Conservation (phyloP, 495 filamentous ascomycete species). For the Venustampulla echinocandica region DNA sequence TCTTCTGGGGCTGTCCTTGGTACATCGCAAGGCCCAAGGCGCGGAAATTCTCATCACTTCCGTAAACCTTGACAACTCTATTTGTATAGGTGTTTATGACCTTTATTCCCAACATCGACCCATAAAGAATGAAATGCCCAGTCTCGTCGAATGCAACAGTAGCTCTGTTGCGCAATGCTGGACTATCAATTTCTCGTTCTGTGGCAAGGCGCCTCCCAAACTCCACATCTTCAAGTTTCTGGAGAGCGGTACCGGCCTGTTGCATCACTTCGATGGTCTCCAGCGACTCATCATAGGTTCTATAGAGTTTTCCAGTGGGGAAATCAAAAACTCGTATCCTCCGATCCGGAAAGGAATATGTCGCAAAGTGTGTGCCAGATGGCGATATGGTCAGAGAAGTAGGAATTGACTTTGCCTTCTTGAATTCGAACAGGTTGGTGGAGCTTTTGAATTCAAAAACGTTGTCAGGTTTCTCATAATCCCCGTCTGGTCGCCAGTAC, state of each 20-base stretch:
- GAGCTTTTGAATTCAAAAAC: slow-evolving; percentile 89
- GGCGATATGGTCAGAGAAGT: slow-evolving; percentile 82
- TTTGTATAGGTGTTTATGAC: slow-evolving; percentile 94
- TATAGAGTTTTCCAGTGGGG: slow-evolving; percentile 72
- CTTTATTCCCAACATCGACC: slow-evolving; percentile 83
- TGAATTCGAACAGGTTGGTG: slow-evolving; percentile 94
- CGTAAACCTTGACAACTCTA: slow-evolving; percentile 78
- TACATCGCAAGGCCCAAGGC: slow-evolving; percentile 80
- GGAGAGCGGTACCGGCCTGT: slow-evolving; percentile 72
- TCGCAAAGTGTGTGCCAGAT: slow-evolving; percentile 73
- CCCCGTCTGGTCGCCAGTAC: slow-evolving; percentile 78
- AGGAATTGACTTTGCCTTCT: slow-evolving; percentile 82
- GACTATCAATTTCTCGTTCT: slow-evolving; percentile 73
- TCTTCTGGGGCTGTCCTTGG: slow-evolving; percentile 89
- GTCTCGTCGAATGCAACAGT: slow-evolving; percentile 95
- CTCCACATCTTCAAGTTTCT: slow-evolving; percentile 77
- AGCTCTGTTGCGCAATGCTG: slow-evolving; percentile 54
- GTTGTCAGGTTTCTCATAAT: slow-evolving; percentile 82
- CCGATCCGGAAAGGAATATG: slow-evolving; percentile 88
- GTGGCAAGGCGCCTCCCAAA: slow-evolving; percentile 84
- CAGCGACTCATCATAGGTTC: slow-evolving; percentile 91
- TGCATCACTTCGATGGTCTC: slow-evolving; percentile 85
- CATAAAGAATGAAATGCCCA: slow-evolving; percentile 89
- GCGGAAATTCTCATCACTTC: slow-evolving; percentile 78
- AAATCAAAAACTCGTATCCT: slow-evolving; percentile 92